Conservation (phyloP, 805 yeast genomes). For the Sungouiozyma ichnusensis region DNA sequence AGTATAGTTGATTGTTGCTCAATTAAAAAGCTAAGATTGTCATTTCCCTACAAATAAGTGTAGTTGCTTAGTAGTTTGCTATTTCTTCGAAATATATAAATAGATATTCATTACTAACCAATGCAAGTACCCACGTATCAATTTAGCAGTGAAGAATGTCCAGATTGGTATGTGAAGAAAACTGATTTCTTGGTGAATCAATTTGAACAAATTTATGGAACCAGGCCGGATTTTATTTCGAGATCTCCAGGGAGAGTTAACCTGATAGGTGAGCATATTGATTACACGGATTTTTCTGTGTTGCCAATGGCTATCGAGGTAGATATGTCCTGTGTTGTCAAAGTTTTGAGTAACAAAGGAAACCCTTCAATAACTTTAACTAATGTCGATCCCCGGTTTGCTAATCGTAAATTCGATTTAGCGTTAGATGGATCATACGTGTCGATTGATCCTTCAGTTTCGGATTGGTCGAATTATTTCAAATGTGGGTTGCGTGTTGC, state of each 20-base stretch:
- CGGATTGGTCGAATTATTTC: slow-evolving; percentile 58
- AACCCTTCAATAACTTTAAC: slow-evolving; percentile 25
- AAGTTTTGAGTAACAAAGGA: slow-evolving; percentile 11
- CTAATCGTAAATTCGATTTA: slow-evolving; percentile 29
- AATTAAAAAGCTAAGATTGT: no score
- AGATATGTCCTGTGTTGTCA: slow-evolving; percentile 51
- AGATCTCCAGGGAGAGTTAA: slow-evolving; percentile 70
- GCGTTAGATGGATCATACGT: slow-evolving; percentile 33
- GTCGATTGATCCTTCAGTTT: slow-evolving; percentile 38
- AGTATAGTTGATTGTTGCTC: no score
- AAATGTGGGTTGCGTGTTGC: slow-evolving; percentile 57
- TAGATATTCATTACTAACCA: no score
- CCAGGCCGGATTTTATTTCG: slow-evolving; percentile 34
- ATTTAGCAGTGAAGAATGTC: background rate
- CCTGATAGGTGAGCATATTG: slow-evolving; percentile 66
- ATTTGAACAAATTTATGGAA: background rate
- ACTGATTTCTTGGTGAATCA: background rate
- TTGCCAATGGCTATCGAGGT: slow-evolving; percentile 63
- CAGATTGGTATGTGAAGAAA: background rate
- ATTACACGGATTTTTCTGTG: slow-evolving; percentile 55
- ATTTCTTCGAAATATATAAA: no score
- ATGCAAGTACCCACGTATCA: background rate
- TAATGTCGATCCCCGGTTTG: slow-evolving; percentile 31
- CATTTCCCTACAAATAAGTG: no score
- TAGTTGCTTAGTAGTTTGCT: no score